Base-by-base conservation (phyloP, 345 rosid genomes). In the Anacardium occidentale region DNA sequence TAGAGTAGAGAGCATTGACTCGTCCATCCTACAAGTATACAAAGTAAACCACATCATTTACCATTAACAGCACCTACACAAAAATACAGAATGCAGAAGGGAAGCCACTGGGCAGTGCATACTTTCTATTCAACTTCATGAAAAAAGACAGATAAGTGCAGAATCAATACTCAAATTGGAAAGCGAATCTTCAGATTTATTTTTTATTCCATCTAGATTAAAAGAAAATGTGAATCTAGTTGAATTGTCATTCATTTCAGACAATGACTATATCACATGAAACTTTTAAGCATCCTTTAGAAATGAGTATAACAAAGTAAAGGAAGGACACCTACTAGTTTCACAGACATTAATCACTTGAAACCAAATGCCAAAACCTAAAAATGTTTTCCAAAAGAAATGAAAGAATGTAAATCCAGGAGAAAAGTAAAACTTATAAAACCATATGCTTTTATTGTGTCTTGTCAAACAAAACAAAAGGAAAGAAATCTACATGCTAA, bases 1-100 rank as follows among this genome's bases (percentile, higher is more conserved):
- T 92, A 62, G 98, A 95, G 82, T 95, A 92, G 62, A 95, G 85
- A 76, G 92, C 97, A 85, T 95, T 94, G 73, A 95, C 84, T 70
- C 96, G 99, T 63, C 99, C 98, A 77, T 95, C 99, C 99, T 95
- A 80, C 32, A 74, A 78, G 53, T 62, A 68, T 45, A 44, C 52
- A 71, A 68, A 59, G 37, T 20, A 72, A 73, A 66, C 40, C 53
- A 71, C 53, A 69, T 26, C 53, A 71, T 58, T 66, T 47, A 66
- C 50, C 64, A 48, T 0, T 51, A 50, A 73, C 22, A 62, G 53
- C 29, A 25, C 68, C 47, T 6, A 40, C 34, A 48, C 62, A n/a
- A 76, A 52, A 50, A 77, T 2, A 74, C 59, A 20, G 42, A 57
- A 61, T 29, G 48, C 7, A 63, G 51, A 47, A 53, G 51, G 62